Evolutionary conservation across 345 rosid species (phyloP).

Genomic region (Linum lewisii): DNA sequence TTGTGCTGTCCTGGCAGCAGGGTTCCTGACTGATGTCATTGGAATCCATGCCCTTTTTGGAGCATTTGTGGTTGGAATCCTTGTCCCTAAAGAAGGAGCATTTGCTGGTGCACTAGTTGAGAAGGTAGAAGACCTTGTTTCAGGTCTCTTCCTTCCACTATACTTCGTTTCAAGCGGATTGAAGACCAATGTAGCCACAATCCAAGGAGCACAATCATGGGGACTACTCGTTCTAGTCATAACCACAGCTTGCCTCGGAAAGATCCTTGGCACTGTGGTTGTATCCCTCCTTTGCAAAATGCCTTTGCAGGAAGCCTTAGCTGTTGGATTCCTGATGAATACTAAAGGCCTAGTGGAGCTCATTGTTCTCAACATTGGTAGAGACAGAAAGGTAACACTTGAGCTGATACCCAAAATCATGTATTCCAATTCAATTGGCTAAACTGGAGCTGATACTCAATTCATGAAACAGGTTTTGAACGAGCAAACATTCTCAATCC

Average conservation of each 20-base stretch:
- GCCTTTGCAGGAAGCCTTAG: slow-evolving; percentile 23
- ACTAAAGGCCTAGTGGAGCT: slow-evolving; percentile 47
- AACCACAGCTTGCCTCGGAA: slow-evolving; percentile 32
- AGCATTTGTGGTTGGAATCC: slow-evolving; percentile 35
- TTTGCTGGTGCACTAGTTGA: slow-evolving; percentile 31
- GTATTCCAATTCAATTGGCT: no score
- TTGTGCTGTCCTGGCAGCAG: slow-evolving; percentile 22
- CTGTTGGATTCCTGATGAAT: slow-evolving; percentile 40
- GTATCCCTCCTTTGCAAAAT: slow-evolving; percentile 18
- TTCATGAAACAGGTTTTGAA: slow-evolving; percentile 38
- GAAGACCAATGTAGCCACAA: slow-evolving; percentile 35
- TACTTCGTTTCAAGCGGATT: slow-evolving; percentile 37
- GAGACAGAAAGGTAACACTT: slow-evolving; percentile 30
- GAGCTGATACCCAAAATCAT: no score
- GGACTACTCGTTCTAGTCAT: slow-evolving; percentile 33
- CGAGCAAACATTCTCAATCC: slow-evolving; percentile 48
- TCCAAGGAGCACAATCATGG: slow-evolving; percentile 34
- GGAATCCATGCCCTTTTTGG: slow-evolving; percentile 42
- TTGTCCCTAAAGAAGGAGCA: slow-evolving; percentile 37
- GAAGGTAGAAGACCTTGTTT: slow-evolving; percentile 39
- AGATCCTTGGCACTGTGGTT: slow-evolving; percentile 26
- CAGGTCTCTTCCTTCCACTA: slow-evolving; percentile 32
- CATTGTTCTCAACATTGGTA: slow-evolving; percentile 41
- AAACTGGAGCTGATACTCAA: no score
- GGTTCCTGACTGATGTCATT: slow-evolving; percentile 33